Percentiles rank a stretch among this genome's conserved stretches.
Conservation (phyloP, 768 basidiomycete species). For the Mycena maculata region DNA sequence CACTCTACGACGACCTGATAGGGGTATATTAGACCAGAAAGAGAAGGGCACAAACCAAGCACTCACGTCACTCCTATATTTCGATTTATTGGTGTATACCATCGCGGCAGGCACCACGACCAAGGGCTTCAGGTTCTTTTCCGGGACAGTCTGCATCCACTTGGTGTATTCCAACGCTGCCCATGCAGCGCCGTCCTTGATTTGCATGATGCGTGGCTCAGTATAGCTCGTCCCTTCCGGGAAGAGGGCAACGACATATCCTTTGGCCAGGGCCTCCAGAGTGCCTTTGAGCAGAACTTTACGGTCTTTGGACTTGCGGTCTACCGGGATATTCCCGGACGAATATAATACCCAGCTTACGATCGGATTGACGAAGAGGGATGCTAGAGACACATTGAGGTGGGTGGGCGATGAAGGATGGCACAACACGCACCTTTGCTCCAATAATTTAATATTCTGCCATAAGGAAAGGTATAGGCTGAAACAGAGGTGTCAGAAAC, state of each 20-base stretch:
- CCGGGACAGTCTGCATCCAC: conserved; percentile 73
- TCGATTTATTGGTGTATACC: conserved; percentile 95
- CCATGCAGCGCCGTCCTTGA: conserved; percentile 96
- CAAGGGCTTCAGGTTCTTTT: conserved; percentile 58
- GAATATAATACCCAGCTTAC: conserved; percentile 80
- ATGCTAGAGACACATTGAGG: conserved; percentile 54
- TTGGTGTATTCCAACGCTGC: conserved; percentile 92
- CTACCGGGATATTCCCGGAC: conserved; percentile 98
- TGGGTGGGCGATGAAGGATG: not conserved
- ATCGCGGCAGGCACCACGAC: conserved; percentile 87
- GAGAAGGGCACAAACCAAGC: conserved; percentile 41
- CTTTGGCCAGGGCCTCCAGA: conserved; percentile 84
- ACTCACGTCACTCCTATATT: conserved; percentile 91
- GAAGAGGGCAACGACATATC: conserved; percentile 90
- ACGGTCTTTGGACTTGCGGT: conserved; percentile 93
- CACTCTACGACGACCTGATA: conserved; percentile 79
- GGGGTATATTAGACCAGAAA: conserved; percentile 8
- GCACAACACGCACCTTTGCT: conserved; percentile 76
- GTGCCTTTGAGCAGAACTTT: conserved; percentile 90
- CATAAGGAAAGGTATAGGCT: conserved; percentile 88
- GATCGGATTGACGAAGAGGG: conserved; percentile 84
- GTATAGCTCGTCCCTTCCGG: conserved; percentile 96
- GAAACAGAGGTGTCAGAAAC: not conserved
- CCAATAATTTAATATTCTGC: conserved; percentile 90
- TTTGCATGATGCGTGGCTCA: conserved; percentile 91